Conservation (phyloP, 2,329 filamentous ascomycete species). For the Alternaria atra region DNA sequence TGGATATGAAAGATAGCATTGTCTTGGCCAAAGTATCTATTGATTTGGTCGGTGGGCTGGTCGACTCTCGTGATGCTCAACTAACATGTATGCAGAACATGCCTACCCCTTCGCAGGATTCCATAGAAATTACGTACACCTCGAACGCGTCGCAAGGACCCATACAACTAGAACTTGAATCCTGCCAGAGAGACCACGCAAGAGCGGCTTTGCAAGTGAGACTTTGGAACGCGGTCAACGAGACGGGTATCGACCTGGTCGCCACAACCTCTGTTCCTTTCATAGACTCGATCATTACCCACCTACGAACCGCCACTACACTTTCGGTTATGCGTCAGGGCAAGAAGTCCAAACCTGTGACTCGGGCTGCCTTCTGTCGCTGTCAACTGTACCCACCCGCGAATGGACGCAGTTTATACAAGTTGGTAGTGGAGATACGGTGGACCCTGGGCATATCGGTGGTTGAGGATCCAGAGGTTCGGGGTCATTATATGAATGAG, state of each 20-base stretch:
- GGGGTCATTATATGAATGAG: slow-evolving; percentile 27
- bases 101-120: slow-evolving; percentile 1
- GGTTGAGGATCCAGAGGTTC: slow-evolving; percentile 30
- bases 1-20: slow-evolving; percentile 33
- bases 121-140: neutral
- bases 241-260: slow-evolving; percentile 26
- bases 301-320: slow-evolving; percentile 31
- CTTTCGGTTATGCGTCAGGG: slow-evolving; percentile 30
- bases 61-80: neutral
- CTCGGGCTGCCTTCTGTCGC: slow-evolving; percentile 38
- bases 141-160: slow-evolving; percentile 9
- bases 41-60: slow-evolving; percentile 34
- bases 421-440: slow-evolving; percentile 39
- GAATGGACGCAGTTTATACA: slow-evolving; percentile 11
- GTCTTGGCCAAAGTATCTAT: slow-evolving; percentile 40
- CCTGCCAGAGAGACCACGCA: slow-evolving; percentile 22
- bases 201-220: slow-evolving; percentile 24
- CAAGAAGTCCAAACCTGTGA: slow-evolving; percentile 25
- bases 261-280: slow-evolving; percentile 26
- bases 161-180: slow-evolving; percentile 34
- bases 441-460: slow-evolving; percentile 41
- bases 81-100: slow-evolving; percentile 19
- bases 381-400: slow-evolving; percentile 28
- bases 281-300: slow-evolving; percentile 30
- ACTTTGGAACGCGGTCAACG: slow-evolving; percentile 27